Percentiles rank a stretch among this genome's conserved stretches.
Conservation (phyloP, 257 asterid species). For the Rubia yunnanensis region DNA sequence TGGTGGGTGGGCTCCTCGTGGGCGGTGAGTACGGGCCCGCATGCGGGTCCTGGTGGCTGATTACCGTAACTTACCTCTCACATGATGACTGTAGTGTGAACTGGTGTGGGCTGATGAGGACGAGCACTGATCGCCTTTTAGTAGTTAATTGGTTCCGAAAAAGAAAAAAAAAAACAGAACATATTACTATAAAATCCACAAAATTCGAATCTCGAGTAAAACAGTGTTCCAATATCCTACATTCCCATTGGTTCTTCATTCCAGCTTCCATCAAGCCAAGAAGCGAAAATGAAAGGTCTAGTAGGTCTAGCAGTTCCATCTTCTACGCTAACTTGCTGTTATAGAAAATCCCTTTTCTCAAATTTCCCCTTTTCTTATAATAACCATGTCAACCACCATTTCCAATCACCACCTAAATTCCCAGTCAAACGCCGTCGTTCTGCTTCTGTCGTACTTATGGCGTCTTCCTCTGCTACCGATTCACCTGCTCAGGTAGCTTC, state of each 20-base stretch:
- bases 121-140: too few species aligned
- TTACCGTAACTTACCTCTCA: too few species aligned
- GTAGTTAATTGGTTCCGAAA: too few species aligned
- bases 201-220: neutral
- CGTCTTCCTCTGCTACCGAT: conserved; percentile 18
- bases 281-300: conserved; percentile 12
- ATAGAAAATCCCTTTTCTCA: conserved; percentile 2
- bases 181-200: neutral
- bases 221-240: neutral
- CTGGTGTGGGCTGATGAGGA: too few species aligned
- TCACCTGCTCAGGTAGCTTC: conserved; percentile 12
- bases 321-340: conserved; percentile 8
- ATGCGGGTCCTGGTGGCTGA: too few species aligned
- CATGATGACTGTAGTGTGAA: too few species aligned
- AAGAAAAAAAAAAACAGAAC: too few species aligned
- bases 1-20: too few species aligned
- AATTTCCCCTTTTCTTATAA: neutral
- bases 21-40: too few species aligned
- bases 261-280: neutral
- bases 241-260: neutral
- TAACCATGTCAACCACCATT: neutral
- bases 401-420: neutral
- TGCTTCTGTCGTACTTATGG: conserved; percentile 17
- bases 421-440: conserved; percentile 5
- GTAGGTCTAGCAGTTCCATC: conserved; percentile 12